Percentiles rank a stretch among this genome's conserved stretches.
Evolutionary conservation across 306 rosid genomes (phyloP).

Genomic region (Hylodesmum podocarpum): DNA sequence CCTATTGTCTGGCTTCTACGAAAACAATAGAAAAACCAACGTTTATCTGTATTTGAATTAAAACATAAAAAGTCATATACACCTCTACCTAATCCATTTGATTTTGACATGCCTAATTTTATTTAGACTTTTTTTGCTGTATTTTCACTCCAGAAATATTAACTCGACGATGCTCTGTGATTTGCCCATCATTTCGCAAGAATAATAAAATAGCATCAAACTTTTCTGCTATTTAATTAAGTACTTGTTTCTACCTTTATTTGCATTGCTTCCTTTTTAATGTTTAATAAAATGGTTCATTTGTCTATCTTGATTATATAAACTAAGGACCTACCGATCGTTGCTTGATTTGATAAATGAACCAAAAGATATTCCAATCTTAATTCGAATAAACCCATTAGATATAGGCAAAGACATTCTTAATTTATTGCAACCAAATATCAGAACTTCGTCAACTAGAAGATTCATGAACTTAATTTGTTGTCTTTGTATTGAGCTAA

Average conservation of each 20-base stretch:
- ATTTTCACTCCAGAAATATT: slow-evolving; percentile 5
- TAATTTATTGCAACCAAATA: background rate
- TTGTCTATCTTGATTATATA: background rate
- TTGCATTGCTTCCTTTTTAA: background rate
- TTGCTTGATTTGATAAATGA: slow-evolving; percentile 26
- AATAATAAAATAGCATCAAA: slow-evolving; percentile 25
- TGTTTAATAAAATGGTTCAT: background rate
- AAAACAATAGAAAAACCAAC: slow-evolving; percentile 10
- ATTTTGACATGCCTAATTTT: slow-evolving; percentile 31
- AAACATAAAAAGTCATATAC: slow-evolving; percentile 5
- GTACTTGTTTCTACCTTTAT: background rate
- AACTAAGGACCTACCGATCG: background rate
- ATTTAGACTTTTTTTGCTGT: slow-evolving; percentile 5
- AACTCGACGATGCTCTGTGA: slow-evolving; percentile 44
- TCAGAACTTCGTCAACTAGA: slow-evolving; percentile 5
- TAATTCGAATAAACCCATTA: background rate
- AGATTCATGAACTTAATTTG: background rate
- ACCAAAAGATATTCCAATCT: background rate
- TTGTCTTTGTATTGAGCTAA: slow-evolving; percentile 6
- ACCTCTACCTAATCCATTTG: slow-evolving; percentile 42
- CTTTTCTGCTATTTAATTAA: slow-evolving; percentile 11
- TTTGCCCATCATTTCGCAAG: slow-evolving; percentile 33
- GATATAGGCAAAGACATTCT: background rate
- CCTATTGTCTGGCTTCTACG: background rate
- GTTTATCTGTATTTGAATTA: background rate